Evolutionary conservation across 192 early-diverging fungal species (phyloP).

Genomic region (Coemansia sp.): DNA sequence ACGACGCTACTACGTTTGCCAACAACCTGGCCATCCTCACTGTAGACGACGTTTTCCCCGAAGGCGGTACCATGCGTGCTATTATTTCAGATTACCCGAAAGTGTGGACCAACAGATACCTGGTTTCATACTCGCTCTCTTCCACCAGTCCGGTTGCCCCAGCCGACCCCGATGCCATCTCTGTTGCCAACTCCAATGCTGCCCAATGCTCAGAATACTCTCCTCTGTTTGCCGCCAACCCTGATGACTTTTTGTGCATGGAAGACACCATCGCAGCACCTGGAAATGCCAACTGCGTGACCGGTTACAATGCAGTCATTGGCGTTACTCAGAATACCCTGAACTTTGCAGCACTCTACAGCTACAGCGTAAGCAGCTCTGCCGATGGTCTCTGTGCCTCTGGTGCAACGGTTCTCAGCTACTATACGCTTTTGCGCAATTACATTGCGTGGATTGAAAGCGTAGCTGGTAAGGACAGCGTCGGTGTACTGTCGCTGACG

Average conservation of each 20-base stretch:
- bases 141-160: not conserved
- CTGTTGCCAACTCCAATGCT: not conserved
- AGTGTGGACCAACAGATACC: not conserved
- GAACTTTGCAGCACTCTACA: slow-evolving; percentile 20
- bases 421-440: slow-evolving; percentile 35
- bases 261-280: slow-evolving; percentile 5
- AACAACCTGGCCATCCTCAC: slow-evolving; percentile 37
- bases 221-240: slow-evolving; percentile 12
- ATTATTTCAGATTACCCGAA: slow-evolving; percentile 1
- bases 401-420: slow-evolving; percentile 10
- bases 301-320: slow-evolving; percentile 22
- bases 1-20: slow-evolving; percentile 26
- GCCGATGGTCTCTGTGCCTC: slow-evolving; percentile 17
- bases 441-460: slow-evolving; percentile 23
- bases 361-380: slow-evolving; percentile 18
- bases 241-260: slow-evolving; percentile 23
- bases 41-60: not conserved
- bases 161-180: not conserved
- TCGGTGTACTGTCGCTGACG: not conserved
- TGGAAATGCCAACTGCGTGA: slow-evolving; percentile 15
- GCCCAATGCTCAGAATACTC: slow-evolving; percentile 2
- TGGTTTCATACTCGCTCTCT: not conserved
- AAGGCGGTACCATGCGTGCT: not conserved
- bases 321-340: slow-evolving; percentile 3
- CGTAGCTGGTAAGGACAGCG: not conserved